Evolutionary conservation across 495 filamentous ascomycete species (phyloP).

Genomic region (Lasiosphaeria hispida): DNA sequence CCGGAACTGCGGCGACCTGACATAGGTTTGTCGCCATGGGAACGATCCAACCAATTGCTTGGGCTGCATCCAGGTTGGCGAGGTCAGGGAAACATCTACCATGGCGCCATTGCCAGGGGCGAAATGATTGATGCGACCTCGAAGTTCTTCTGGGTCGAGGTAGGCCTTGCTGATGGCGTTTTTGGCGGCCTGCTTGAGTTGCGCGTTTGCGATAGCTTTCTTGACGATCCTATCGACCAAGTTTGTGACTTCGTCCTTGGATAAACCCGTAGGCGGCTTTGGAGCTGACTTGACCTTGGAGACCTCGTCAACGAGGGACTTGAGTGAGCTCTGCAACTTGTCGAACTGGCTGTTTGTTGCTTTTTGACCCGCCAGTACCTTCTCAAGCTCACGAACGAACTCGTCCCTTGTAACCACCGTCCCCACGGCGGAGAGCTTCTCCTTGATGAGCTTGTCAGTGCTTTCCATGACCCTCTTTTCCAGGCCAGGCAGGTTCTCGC

Average conservation of each 20-base stretch:
- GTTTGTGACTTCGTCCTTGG: slow-evolving; percentile 31
- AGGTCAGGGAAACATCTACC: slow-evolving; percentile 29
- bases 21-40: slow-evolving; percentile 20
- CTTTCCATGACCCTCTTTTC: slow-evolving; percentile 5
- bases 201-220: slow-evolving; percentile 33
- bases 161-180: slow-evolving; percentile 24
- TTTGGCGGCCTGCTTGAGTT: slow-evolving; percentile 33
- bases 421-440: slow-evolving; percentile 1
- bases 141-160: slow-evolving; percentile 28
- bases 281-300: slow-evolving; percentile 6
- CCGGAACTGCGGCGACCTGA: slow-evolving; percentile 25
- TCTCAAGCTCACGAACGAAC: slow-evolving; percentile 25
- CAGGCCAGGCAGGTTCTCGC: slow-evolving; percentile 7
- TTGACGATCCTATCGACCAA: slow-evolving; percentile 38
- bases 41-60: slow-evolving; percentile 6
- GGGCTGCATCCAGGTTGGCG: slow-evolving; percentile 23
- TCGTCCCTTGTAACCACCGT: slow-evolving; percentile 23
- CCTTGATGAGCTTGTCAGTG: slow-evolving; percentile 4
- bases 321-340: slow-evolving; percentile 16
- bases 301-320: slow-evolving; percentile 17
- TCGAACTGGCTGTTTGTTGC: slow-evolving; percentile 22
- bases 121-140: slow-evolving; percentile 43
- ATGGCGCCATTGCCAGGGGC: slow-evolving; percentile 34
- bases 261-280: slow-evolving; percentile 16
- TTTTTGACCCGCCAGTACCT: slow-evolving; percentile 19